Conservation (phyloP, 495 filamentous ascomycete species). For the Hyaloscypha bicolor region DNA sequence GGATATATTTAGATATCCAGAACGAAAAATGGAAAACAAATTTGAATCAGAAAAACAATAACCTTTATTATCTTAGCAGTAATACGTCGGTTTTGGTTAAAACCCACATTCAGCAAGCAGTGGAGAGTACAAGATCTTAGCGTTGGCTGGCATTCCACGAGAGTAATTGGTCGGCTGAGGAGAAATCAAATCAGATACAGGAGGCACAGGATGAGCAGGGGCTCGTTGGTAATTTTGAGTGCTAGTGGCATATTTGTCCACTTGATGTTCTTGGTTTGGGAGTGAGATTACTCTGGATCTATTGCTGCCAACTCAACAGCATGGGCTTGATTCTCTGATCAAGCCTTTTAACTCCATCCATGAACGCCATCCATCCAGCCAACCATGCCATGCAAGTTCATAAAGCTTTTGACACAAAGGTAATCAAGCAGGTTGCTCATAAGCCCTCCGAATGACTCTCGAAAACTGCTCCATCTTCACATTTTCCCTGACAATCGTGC, state of each 20-base stretch:
- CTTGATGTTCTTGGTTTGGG: not conserved
- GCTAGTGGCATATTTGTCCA: not conserved
- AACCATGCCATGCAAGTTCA: constrained; percentile 25
- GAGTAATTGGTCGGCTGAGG: not conserved
- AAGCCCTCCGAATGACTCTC: constrained; percentile 79
- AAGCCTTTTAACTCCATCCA: constrained; percentile 22
- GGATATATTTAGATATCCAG: constrained; percentile 6
- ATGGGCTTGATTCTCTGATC: constrained; percentile 1
- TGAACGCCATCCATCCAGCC: constrained; percentile 31
- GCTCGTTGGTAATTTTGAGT: not conserved
- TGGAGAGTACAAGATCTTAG: no score
- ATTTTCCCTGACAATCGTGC: constrained; percentile 92
- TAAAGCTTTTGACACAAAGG: not conserved
- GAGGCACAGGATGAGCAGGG: not conserved
- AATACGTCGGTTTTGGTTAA: no score
- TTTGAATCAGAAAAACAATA: not conserved
- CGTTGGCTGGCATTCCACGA: not conserved
- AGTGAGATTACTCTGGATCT: not conserved
- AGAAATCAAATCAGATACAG: not conserved
- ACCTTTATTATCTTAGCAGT: not conserved
- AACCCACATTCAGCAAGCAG: no score
- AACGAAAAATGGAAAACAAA: not conserved
- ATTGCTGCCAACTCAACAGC: not conserved
- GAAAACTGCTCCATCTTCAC: constrained; percentile 92
- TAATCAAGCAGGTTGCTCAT: constrained; percentile 78